phyloP scores from a whole-genome alignment of 768 basidiomycete genomes.

The Hericium rajendrae region DNA sequence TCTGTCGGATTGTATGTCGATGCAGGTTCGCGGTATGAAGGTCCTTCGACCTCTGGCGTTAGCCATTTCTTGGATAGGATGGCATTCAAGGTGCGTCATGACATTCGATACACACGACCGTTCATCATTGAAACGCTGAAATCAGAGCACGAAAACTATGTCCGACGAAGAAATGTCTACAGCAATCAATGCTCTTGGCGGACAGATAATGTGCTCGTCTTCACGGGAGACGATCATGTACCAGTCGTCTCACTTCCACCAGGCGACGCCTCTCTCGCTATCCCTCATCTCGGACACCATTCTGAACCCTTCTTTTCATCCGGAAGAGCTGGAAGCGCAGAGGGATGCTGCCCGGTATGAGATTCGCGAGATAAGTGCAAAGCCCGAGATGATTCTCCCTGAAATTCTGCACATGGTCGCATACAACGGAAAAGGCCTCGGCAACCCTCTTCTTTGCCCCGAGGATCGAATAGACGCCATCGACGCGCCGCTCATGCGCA shows the following conservation, averaged over 20 bases:
- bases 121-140: background rate
- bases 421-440: conserved; percentile 66
- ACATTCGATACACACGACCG: background rate
- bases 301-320: conserved; percentile 61
- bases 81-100: conserved; percentile 79
- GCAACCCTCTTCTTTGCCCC: conserved; percentile 87
- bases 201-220: conserved; percentile 86
- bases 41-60: conserved; percentile 58
- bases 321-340: conserved; percentile 75
- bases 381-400: conserved; percentile 90
- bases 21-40: conserved; percentile 88
- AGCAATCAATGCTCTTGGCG: conserved; percentile 77
- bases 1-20: conserved; percentile 91
- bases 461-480: conserved; percentile 70
- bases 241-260: conserved; percentile 89
- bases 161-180: conserved; percentile 70
- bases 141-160: conserved; percentile 64
- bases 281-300: conserved; percentile 90
- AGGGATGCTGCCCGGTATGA: conserved; percentile 87
- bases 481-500: conserved; percentile 48
- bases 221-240: conserved; percentile 96
- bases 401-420: conserved; percentile 86
- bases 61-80: conserved; percentile 91
- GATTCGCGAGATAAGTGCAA: conserved; percentile 73
- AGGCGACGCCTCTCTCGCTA: conserved; percentile 71